Base-by-base conservation (phyloP, 305 asterid species). In the Plantago coronopus region DNA sequence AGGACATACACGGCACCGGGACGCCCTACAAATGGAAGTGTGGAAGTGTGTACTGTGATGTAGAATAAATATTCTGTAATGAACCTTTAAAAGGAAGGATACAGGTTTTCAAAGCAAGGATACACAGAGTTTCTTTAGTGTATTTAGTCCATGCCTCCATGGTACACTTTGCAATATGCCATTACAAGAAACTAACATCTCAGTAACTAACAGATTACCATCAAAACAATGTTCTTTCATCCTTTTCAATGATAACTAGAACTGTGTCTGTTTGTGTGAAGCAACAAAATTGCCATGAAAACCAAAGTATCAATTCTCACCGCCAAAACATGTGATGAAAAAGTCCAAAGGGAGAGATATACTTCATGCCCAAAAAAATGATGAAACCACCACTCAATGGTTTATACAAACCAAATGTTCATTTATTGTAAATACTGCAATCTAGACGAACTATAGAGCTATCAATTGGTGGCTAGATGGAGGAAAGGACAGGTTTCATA, bases 351-450 rank as follows among this genome's bases (percentile, higher is more conserved):
- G 19, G 61, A 62, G 21, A 63, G 55, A 59, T 14, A 38, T 51
- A 7, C 49, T 13, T 59, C 68, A 51, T 59, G 40, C 21, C 27
- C 57, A 65, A 60, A 13, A 16, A 48, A 57, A 64, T 13, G 9
- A 38, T 38, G 43, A 38, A 27, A 38, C 43, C 10, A 38, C 12
- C 13, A 10, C 43, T 38, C 10, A 10, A 38, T 38, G 43, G 12
- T 38, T 38, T 10, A 31, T 31, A 31, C 43, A 38, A 15, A 38
- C 10, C 43, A 9, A 34, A 34, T 34, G 40, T 6, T 34, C 38
- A 31, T 31, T 31, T 5, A 31, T 31, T 9, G 9, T 31, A 2
- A 25, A 25, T 25, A 25, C 29, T 25, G 29, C 29, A 25, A 25
- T 25, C 34, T 27, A 27, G 34, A 27, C 34, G 34, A 27, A 27